Conservation (phyloP, 2,329 filamentous ascomycete genomes). For the Penicillium thymicola region DNA sequence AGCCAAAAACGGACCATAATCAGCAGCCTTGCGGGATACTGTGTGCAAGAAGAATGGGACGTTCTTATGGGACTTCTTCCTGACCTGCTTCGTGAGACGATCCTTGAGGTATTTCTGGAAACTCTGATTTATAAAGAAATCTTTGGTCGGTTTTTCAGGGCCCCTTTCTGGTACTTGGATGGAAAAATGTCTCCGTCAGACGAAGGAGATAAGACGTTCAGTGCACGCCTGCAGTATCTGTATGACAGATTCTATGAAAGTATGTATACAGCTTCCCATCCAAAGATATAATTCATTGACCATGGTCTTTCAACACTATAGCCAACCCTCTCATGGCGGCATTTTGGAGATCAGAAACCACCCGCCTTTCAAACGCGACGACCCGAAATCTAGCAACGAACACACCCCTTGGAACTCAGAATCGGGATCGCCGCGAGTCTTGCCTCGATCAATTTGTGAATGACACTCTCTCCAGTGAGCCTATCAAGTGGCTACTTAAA, state of each 20-base stretch:
- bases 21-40: background rate
- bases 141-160: background rate
- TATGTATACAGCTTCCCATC: background rate
- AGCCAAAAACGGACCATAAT: background rate
- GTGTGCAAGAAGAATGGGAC: background rate
- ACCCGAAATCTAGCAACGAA: rapidly evolving
- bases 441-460: background rate
- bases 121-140: background rate
- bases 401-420: background rate
- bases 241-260: background rate
- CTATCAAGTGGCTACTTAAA: background rate
- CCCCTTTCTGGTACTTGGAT: background rate
- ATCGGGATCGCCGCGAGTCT: background rate
- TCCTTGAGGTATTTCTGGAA: background rate
- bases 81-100: background rate
- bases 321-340: background rate
- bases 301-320: background rate
- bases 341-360: background rate
- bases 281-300: no score
- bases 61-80: background rate
- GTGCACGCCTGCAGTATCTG: background rate
- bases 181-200: background rate
- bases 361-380: background rate
- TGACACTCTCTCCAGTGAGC: background rate
- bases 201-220: background rate